Conservation (phyloP, 345 rosid species). For the Citrus maxima region DNA sequence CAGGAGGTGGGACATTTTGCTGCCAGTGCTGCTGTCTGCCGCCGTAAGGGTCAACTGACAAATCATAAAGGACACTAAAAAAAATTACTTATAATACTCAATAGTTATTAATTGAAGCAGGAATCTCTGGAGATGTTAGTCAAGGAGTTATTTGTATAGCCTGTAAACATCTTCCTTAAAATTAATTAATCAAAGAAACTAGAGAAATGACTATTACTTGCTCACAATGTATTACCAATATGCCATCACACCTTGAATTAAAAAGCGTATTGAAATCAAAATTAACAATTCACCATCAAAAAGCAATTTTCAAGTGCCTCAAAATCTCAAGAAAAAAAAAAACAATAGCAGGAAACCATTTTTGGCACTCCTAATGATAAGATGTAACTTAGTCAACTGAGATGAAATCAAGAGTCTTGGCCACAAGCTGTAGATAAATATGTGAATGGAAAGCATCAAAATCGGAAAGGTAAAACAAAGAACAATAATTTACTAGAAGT, state of each 20-base stretch:
- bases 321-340: background rate
- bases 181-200: background rate
- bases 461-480: background rate
- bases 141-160: background rate
- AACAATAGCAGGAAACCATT: background rate
- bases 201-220: background rate
- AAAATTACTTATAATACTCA: background rate
- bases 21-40: slow-evolving; percentile 65
- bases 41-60: slow-evolving; percentile 51
- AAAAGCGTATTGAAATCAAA: background rate
- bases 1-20: slow-evolving; percentile 51
- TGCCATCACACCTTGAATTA: background rate
- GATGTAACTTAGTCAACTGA: background rate
- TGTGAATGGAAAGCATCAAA: background rate
- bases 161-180: background rate
- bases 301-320: background rate
- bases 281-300: background rate
- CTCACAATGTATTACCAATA: background rate
- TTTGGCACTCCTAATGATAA: background rate
- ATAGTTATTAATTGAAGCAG: background rate
- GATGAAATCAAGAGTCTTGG: background rate
- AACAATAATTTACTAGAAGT: background rate
- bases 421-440: background rate
- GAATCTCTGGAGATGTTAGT: background rate
- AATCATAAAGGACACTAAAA: background rate